A percentile compares a stretch with the other conserved stretches of the same genome.
Conservation (phyloP, 768 basidiomycete species). For the Solioccasus polychromus region DNA sequence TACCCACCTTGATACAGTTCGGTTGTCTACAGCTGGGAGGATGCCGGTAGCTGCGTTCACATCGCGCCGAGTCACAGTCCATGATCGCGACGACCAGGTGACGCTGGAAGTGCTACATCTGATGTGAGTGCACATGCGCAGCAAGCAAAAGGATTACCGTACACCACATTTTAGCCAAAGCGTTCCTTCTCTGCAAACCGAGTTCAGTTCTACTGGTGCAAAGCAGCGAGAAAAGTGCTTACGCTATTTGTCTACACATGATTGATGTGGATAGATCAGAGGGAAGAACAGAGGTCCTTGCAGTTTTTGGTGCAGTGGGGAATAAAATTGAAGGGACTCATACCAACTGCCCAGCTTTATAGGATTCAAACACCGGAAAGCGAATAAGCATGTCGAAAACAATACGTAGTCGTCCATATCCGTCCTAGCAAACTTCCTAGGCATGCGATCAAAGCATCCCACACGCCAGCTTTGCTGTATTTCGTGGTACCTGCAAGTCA, state of each 20-base stretch:
- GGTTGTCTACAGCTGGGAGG: slow-evolving; percentile 51
- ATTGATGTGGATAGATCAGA: slow-evolving; percentile 1
- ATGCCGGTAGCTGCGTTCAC: slow-evolving; percentile 64
- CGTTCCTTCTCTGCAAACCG: slow-evolving; percentile 64
- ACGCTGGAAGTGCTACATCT: slow-evolving; percentile 71
- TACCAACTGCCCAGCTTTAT: slow-evolving; percentile 24
- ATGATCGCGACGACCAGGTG: slow-evolving; percentile 70
- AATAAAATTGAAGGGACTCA: slow-evolving; percentile 15
- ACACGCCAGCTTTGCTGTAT: slow-evolving; percentile 29
- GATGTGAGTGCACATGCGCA: slow-evolving; percentile 4
- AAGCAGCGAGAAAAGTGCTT: slow-evolving; percentile 30
- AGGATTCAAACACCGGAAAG: slow-evolving; percentile 22
- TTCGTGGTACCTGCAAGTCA: slow-evolving; percentile 18
- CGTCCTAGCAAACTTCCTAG: slow-evolving; percentile 24
- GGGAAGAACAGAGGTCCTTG: slow-evolving; percentile 3
- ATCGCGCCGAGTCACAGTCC: slow-evolving; percentile 65
- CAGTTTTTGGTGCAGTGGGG: neutral
- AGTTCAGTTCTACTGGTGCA: neutral
- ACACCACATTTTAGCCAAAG: slow-evolving; percentile 73
- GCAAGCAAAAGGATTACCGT: slow-evolving; percentile 23
- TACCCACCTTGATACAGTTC: slow-evolving; percentile 56
- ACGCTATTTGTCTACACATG: slow-evolving; percentile 82
- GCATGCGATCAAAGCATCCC: slow-evolving; percentile 25
- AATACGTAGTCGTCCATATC: slow-evolving; percentile 27
- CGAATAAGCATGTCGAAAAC: slow-evolving; percentile 27